Evolutionary conservation across 768 basidiomycete genomes (phyloP).

Genomic region (Chalciporus piperatus): DNA sequence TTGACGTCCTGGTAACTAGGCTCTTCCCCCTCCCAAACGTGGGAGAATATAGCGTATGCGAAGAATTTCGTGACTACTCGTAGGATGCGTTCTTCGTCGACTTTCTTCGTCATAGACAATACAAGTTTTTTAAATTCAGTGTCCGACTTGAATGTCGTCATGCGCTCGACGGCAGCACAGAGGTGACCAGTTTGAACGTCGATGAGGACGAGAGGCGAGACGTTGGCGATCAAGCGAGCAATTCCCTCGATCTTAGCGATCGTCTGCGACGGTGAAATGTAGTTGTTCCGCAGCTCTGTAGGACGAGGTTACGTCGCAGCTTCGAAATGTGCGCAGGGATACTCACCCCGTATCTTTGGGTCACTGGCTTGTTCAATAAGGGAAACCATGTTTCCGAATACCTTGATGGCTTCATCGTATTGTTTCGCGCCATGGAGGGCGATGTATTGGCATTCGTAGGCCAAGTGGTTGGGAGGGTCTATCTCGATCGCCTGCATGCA

Average conservation of each 20-base stretch:
- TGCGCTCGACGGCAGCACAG: neutral
- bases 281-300: neutral
- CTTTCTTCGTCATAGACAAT: neutral
- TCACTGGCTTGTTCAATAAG: conserved; percentile 1
- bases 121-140: neutral
- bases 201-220: conserved; percentile 5
- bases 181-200: conserved; percentile 2
- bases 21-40: conserved; percentile 1
- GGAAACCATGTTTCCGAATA: conserved; percentile 2
- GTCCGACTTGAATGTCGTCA: neutral
- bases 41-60: neutral
- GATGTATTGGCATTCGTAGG: conserved; percentile 1
- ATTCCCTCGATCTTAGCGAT: neutral
- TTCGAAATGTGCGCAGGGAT: too few species aligned
- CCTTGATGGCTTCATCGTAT: conserved; percentile 2
- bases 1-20: neutral
- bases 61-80: neutral
- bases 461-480: neutral
- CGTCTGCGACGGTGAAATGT: neutral
- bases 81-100: neutral
- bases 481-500: neutral
- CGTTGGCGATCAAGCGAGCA: neutral
- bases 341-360: conserved; percentile 1
- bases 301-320: too few species aligned
- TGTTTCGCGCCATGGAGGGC: neutral